phyloP scores from a whole-genome alignment of 2,329 filamentous ascomycete genomes.

The Alternaria hordeiaustralica region DNA sequence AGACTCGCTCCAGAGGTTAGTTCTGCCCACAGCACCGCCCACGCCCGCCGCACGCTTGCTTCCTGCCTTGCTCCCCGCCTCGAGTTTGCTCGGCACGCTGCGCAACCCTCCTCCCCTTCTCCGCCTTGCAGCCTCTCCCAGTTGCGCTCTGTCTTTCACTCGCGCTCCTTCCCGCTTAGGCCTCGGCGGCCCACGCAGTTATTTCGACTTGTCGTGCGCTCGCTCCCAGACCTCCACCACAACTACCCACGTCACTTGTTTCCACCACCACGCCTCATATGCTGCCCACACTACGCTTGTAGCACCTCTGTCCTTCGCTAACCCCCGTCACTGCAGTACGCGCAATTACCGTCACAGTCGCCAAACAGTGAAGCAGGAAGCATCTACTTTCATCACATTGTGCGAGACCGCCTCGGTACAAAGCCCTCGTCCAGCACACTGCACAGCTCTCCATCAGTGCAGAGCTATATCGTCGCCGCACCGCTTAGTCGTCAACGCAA shows the following conservation, averaged over 20 bases:
- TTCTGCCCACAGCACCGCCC: constrained; percentile 22
- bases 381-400: constrained; percentile 10
- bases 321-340: constrained; percentile 21
- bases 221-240: neutral
- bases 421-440: constrained; percentile 6
- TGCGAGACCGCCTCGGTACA: constrained; percentile 9
- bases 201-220: constrained; percentile 7
- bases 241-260: constrained; percentile 1
- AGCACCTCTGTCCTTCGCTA: constrained; percentile 12
- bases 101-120: constrained; percentile 4
- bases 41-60: constrained; percentile 19
- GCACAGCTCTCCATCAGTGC: constrained; percentile 9
- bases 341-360: constrained; percentile 2
- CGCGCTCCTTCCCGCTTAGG: neutral
- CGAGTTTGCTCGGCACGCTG: constrained; percentile 16
- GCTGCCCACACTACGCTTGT: neutral
- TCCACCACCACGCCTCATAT: constrained; percentile 2
- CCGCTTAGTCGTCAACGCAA: constrained; percentile 11
- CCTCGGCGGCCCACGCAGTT: constrained; percentile 2
- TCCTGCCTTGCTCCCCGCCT: constrained; percentile 20
- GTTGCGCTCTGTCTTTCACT: constrained; percentile 3
- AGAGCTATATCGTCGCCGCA: constrained; percentile 5
- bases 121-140: constrained; percentile 2
- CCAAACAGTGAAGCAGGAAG: constrained; percentile 15
- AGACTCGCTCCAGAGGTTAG: constrained; percentile 34